phyloP scores from a whole-genome alignment of 208 protist species.

The Trypanosoma melophagium region DNA sequence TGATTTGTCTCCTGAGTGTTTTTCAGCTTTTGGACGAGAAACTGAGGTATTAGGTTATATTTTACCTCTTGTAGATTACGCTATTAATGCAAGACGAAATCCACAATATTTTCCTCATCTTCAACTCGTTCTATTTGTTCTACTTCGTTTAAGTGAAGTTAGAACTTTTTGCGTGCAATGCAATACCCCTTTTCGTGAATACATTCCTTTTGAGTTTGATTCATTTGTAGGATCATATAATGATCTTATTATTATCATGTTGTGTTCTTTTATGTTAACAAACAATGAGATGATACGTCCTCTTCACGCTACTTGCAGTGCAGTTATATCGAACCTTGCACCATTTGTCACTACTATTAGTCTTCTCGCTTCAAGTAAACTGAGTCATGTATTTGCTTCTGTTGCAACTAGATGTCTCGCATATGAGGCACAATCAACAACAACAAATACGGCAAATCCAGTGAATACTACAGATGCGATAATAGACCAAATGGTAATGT shows the following conservation, averaged over 20 bases:
- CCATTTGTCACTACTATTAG: constrained; percentile 77
- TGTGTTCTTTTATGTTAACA: constrained; percentile 65
- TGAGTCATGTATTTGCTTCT: constrained; percentile 58
- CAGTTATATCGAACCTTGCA: constrained; percentile 80
- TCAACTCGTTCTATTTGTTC: constrained; percentile 81
- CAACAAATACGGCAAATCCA: neutral
- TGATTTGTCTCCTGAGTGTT: constrained; percentile 61
- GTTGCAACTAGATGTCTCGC: constrained; percentile 45
- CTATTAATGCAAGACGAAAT: constrained; percentile 52
- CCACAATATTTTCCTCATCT: constrained; percentile 46
- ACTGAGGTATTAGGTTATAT: constrained; percentile 56
- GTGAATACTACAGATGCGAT: constrained; percentile 9
- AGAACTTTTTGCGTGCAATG: constrained; percentile 76
- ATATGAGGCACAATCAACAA: constrained; percentile 3
- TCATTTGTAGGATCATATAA: constrained; percentile 54
- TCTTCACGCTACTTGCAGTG: constrained; percentile 65
- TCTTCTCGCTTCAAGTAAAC: constrained; percentile 35
- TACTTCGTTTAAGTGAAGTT: constrained; percentile 70
- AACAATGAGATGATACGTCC: constrained; percentile 41
- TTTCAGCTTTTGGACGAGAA: constrained; percentile 48
- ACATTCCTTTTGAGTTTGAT: constrained; percentile 53
- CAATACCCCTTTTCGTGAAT: constrained; percentile 68
- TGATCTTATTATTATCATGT: constrained; percentile 76
- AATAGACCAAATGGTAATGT: constrained; percentile 42
- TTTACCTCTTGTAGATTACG: constrained; percentile 76